phyloP scores from a whole-genome alignment of 208 protist species.

The Leishmania lainsoni region DNA sequence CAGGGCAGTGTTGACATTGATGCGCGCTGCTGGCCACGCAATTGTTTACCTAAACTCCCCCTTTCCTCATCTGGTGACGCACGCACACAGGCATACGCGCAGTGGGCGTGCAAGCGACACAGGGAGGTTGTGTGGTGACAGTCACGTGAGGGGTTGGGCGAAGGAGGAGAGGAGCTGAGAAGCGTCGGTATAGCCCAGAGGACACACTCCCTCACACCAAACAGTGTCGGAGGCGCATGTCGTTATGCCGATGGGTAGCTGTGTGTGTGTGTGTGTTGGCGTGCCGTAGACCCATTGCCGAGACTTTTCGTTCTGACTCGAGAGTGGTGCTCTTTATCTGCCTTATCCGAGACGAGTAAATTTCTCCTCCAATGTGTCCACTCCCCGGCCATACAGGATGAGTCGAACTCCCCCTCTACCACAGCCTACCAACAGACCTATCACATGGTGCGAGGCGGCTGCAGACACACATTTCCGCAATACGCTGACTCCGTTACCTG shows the following conservation, averaged over 20 bases:
- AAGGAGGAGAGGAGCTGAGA: background rate
- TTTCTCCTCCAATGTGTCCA: background rate
- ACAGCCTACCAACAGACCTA: too few relatives aligned
- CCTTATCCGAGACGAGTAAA: background rate
- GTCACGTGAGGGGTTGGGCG: background rate
- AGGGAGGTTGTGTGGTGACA: background rate
- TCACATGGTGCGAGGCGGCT: too few relatives aligned
- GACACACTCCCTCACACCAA: background rate
- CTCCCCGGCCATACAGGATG: background rate
- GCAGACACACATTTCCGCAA: too few relatives aligned
- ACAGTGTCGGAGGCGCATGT: background rate
- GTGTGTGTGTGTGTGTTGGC: background rate
- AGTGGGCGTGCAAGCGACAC: background rate
- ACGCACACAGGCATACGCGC: background rate
- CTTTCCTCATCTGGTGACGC: background rate
- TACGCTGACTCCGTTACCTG: too few relatives aligned
- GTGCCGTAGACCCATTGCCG: background rate
- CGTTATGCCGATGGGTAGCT: background rate
- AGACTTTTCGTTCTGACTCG: background rate
- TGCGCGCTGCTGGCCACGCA: background rate
- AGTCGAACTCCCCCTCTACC: background rate
- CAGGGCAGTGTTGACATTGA: background rate
- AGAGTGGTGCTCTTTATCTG: background rate
- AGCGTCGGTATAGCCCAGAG: background rate
- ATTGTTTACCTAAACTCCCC: background rate